These are phyloP conservation scores for Thoreauomyces humboldtii DNA, from an alignment of 192 early-diverging fungal genomes.

Conservation along the genomic window DNA sequence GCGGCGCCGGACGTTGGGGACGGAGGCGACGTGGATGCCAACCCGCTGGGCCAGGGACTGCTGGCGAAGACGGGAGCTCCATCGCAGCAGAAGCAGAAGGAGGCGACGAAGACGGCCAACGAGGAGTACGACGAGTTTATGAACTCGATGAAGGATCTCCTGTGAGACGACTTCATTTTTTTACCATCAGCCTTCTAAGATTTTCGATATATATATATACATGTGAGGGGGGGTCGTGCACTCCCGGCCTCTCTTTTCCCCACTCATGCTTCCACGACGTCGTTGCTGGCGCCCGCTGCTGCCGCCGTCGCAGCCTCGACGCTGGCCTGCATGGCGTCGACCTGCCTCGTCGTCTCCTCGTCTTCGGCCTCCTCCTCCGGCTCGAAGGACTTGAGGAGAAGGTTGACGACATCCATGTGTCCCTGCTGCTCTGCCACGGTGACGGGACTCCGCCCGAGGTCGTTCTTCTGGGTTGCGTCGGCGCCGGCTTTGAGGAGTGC, in stretches of 20 bases:
- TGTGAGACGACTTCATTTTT: no score
- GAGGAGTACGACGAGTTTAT: constrained; percentile 68
- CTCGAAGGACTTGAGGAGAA: constrained; percentile 38
- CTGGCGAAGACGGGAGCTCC: no score
- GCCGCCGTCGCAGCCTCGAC: neutral
- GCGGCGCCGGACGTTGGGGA: constrained; percentile 68
- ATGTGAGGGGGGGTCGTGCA: no score
- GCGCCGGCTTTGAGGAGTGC: constrained; percentile 61
- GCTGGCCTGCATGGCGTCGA: constrained; percentile 10
- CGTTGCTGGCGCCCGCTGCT: no score
- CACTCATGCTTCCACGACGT: no score
- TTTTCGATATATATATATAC: no score
- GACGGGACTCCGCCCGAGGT: constrained; percentile 32
- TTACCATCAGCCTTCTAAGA: no score
- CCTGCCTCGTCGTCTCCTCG: constrained; percentile 30
- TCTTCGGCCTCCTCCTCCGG: constrained; percentile 35
- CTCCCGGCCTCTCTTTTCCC: no score
- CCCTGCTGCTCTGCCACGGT: constrained; percentile 42
- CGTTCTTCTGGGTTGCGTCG: constrained; percentile 37
- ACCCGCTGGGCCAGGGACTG: no score
- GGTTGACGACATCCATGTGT: constrained; percentile 36
- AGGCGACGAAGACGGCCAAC: constrained; percentile 32
- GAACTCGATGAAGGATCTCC: constrained; percentile 45
- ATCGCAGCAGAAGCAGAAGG: no score
- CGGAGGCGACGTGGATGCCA: constrained; percentile 16